These are phyloP conservation scores for Peterozyma toletana DNA, from an alignment of 805 yeast genomes.

Conservation along the genomic window DNA sequence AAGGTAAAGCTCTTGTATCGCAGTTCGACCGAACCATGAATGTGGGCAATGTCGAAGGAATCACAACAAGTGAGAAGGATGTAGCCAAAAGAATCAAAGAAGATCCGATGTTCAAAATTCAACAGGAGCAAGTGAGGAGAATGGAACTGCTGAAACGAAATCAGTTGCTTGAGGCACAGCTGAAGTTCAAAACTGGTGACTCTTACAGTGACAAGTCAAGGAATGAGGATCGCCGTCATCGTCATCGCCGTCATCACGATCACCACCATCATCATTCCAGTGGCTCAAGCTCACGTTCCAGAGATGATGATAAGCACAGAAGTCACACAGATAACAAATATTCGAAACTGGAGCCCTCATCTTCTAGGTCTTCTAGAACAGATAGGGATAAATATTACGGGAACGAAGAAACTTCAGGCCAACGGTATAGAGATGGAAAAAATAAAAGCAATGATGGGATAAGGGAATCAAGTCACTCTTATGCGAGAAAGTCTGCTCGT, in stretches of 20 bases:
- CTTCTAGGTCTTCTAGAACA: too few species aligned
- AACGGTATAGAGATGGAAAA: too few species aligned
- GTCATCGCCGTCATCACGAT: constrained; percentile 1
- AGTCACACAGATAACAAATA: too few species aligned
- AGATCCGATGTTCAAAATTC: constrained; percentile 46
- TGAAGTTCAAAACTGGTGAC: neutral
- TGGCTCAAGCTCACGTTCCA: neutral
- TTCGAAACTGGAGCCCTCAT: too few species aligned
- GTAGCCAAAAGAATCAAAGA: constrained; percentile 21
- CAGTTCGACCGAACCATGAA: constrained; percentile 11
- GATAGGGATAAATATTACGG: too few species aligned
- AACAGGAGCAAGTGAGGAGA: constrained; percentile 19
- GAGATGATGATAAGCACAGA: constrained; percentile 9
- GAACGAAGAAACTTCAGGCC: too few species aligned
- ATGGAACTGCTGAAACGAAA: constrained; percentile 8
- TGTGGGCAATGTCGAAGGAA: neutral
- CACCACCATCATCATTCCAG: neutral
- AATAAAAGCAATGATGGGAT: too few species aligned
- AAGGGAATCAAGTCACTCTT: too few species aligned
- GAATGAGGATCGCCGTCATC: neutral
- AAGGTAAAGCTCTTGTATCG: constrained; percentile 13
- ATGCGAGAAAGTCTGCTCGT: too few species aligned
- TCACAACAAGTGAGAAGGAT: constrained; percentile 12
- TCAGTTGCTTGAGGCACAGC: constrained; percentile 8
- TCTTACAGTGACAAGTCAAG: neutral